Conservation (phyloP, 257 asterid species). For the Galeopsis tetrahit region DNA sequence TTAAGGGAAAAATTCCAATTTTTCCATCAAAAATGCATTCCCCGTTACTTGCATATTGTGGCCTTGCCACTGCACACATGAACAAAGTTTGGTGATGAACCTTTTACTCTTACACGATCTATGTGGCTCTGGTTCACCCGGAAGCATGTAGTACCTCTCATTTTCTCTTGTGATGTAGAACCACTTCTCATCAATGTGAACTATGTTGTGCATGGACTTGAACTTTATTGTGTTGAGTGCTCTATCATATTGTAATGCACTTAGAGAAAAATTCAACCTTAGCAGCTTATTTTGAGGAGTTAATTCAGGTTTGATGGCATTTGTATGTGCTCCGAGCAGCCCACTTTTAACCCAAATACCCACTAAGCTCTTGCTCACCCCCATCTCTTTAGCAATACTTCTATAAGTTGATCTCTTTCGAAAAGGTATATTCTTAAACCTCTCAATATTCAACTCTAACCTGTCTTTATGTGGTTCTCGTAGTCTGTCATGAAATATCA, state of each 20-base stretch:
- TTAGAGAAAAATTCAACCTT: not conserved
- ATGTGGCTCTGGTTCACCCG: not conserved
- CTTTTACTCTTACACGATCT: not conserved
- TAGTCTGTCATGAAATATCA: too few species aligned
- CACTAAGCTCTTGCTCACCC: too few species aligned
- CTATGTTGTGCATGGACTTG: not conserved
- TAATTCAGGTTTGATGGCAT: not conserved
- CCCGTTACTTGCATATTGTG: not conserved
- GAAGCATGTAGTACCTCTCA: not conserved
- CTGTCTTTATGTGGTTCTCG: too few species aligned
- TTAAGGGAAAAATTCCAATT: not conserved
- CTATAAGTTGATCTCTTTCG: too few species aligned
- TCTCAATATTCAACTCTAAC: too few species aligned
- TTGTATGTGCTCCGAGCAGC: not conserved
- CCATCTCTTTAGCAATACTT: too few species aligned
- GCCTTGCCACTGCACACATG: not conserved
- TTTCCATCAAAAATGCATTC: not conserved
- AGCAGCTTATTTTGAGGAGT: not conserved
- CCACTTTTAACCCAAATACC: too few species aligned
- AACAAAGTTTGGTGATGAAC: not conserved
- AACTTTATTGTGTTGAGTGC: not conserved
- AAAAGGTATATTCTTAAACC: too few species aligned
- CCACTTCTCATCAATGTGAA: constrained; percentile 5
- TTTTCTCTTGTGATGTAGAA: not conserved
- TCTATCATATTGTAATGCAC: not conserved